Conservation (phyloP, 345 rosid species). For the Eucalyptus cloeziana region DNA sequence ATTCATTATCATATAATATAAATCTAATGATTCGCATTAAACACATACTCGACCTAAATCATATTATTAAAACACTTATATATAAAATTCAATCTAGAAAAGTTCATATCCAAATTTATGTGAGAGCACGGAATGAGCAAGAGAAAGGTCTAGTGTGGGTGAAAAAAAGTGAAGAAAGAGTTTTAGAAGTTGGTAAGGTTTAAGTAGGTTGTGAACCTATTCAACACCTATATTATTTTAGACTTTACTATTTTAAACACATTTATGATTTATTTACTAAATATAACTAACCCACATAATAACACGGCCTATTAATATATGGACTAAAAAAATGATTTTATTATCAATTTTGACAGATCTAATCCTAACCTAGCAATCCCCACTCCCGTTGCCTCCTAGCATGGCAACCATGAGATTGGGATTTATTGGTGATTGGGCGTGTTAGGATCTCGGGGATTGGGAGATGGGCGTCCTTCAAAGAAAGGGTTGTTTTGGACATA, state of each 20-base stretch:
- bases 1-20: too few relatives aligned
- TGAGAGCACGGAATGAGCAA: neutral
- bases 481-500: neutral
- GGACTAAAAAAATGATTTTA: too few relatives aligned
- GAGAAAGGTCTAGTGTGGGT: too few relatives aligned
- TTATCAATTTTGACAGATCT: too few relatives aligned
- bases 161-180: neutral
- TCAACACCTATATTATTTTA: too few relatives aligned
- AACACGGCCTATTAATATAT: neutral
- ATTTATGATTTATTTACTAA: too few relatives aligned
- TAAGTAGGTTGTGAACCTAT: too few relatives aligned
- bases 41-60: rapidly evolving
- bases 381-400: neutral
- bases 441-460: neutral
- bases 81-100: too few relatives aligned
- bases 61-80: too few relatives aligned
- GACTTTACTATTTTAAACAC: rapidly evolving
- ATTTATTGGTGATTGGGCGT: neutral
- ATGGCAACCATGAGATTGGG: neutral
- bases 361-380: neutral
- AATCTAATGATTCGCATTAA: too few relatives aligned
- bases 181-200: neutral
- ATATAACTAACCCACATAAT: neutral
- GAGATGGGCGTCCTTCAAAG: neutral
- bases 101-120: too few relatives aligned